Percentiles rank a stretch among this genome's conserved stretches.
Evolutionary conservation across 2,329 filamentous ascomycete genomes (phyloP).

Genomic region (Hypomyces perniciosus): DNA sequence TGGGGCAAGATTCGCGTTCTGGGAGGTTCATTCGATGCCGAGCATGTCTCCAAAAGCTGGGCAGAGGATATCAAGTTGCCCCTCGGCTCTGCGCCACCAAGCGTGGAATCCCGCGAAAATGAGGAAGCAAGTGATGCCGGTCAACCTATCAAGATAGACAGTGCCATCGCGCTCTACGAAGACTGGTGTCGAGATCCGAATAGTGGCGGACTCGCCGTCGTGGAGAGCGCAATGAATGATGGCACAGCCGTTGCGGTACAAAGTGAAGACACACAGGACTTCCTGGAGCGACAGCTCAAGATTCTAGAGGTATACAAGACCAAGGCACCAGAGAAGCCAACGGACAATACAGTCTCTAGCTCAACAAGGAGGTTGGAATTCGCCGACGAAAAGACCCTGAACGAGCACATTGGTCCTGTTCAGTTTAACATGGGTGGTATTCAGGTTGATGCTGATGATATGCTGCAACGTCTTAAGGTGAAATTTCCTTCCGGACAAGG

Average conservation of each 20-base stretch:
- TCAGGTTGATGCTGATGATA: conserved; percentile 89
- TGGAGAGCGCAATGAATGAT: conserved; percentile 34
- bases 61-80: conserved; percentile 68
- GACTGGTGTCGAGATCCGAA: conserved; percentile 72
- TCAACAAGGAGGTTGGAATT: conserved; percentile 26
- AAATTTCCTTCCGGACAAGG: conserved; percentile 13
- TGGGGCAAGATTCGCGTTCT: conserved; percentile 96
- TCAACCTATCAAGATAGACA: conserved; percentile 34
- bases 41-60: conserved; percentile 80
- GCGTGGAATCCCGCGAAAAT: conserved; percentile 20
- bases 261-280: conserved; percentile 64
- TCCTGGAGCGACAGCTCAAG: conserved; percentile 69
- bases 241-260: conserved; percentile 29
- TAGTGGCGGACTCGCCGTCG: conserved; percentile 45
- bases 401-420: conserved; percentile 85
- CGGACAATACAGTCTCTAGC: conserved; percentile 19
- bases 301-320: conserved; percentile 61
- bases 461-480: conserved; percentile 82
- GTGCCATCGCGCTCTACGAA: conserved; percentile 69
- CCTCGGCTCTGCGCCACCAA: conserved; percentile 22
- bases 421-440: conserved; percentile 99
- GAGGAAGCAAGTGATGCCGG: conserved; percentile 6
- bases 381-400: conserved; percentile 44
- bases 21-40: conserved; percentile 86
- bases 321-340: conserved; percentile 44